phyloP scores from a whole-genome alignment of 345 rosid species.

The Aegle marmelos region DNA sequence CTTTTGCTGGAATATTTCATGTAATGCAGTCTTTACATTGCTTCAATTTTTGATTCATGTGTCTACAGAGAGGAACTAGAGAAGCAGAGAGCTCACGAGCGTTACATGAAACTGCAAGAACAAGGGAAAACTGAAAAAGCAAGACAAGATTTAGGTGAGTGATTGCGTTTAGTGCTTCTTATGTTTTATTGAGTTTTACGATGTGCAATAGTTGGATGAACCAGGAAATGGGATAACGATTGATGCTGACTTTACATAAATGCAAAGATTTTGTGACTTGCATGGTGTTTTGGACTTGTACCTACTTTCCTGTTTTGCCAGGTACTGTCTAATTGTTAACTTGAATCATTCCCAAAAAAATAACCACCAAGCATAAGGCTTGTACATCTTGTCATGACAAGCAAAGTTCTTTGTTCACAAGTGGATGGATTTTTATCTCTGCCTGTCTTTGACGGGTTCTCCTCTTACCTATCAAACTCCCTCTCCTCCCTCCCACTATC shows the following conservation, averaged over 20 bases:
- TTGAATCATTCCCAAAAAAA: too few species aligned
- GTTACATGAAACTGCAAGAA: slow-evolving; percentile 74
- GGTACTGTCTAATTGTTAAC: not conserved
- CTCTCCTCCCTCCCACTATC: not conserved
- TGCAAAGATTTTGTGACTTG: not conserved
- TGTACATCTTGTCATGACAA: not conserved
- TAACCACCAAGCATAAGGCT: not conserved
- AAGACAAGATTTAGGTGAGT: slow-evolving; percentile 58
- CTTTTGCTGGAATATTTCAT: not conserved
- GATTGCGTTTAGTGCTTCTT: not conserved
- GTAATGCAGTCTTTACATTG: not conserved
- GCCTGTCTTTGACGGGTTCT: not conserved
- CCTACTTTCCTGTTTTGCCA: not conserved
- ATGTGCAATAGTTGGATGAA: not conserved
- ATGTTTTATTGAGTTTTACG: not conserved
- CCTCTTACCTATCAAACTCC: not conserved
- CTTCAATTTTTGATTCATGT: not conserved
- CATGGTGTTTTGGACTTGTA: not conserved
- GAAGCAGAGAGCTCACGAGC: slow-evolving; percentile 70
- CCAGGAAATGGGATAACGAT: not conserved
- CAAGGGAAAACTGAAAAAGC: slow-evolving; percentile 77
- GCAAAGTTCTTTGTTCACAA: not conserved
- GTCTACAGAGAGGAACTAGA: slow-evolving; percentile 64
- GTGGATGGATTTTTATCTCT: not conserved
- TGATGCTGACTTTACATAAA: not conserved